These are phyloP conservation scores for Bruguiera sexangula DNA, from an alignment of 345 rosid species.

Conservation along the genomic window DNA sequence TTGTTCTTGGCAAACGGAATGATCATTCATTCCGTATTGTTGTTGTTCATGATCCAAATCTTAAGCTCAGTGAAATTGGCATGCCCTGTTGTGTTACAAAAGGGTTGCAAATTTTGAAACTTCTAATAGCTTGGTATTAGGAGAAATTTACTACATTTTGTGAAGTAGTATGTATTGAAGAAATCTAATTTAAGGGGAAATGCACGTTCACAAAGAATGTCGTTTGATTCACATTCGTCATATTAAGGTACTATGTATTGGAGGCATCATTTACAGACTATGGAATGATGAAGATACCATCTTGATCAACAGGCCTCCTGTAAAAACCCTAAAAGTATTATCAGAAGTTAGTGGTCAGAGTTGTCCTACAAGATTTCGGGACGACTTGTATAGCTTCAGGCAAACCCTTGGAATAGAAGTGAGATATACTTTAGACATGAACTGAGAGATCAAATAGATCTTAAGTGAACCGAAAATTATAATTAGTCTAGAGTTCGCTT, in stretches of 20 bases:
- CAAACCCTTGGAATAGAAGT: too few relatives aligned
- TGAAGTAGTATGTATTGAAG: constrained; percentile 19
- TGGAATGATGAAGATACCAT: constrained; percentile 69
- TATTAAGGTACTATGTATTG: constrained; percentile 46
- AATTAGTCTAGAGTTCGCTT: too few relatives aligned
- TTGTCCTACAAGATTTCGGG: too few relatives aligned
- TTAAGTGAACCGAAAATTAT: too few relatives aligned
- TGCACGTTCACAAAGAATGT: constrained; percentile 58
- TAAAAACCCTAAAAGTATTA: too few relatives aligned
- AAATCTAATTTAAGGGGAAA: not conserved
- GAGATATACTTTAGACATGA: too few relatives aligned
- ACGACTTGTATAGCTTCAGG: too few relatives aligned
- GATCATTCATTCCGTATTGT: constrained; percentile 86
- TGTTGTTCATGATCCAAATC: constrained; percentile 73
- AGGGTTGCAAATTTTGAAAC: constrained; percentile 67
- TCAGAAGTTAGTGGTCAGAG: too few relatives aligned
- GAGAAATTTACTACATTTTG: constrained; percentile 47
- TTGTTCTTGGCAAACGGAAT: constrained; percentile 82
- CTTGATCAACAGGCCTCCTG: constrained; percentile 83
- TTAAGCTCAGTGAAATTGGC: constrained; percentile 74
- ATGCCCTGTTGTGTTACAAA: constrained; percentile 75
- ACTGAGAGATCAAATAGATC: too few relatives aligned
- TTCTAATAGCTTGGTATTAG: constrained; percentile 59
- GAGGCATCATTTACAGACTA: constrained; percentile 61
- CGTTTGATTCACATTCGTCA: constrained; percentile 40